Conservation (phyloP, 2,329 filamentous ascomycete genomes). For the Hysterium pulicare region DNA sequence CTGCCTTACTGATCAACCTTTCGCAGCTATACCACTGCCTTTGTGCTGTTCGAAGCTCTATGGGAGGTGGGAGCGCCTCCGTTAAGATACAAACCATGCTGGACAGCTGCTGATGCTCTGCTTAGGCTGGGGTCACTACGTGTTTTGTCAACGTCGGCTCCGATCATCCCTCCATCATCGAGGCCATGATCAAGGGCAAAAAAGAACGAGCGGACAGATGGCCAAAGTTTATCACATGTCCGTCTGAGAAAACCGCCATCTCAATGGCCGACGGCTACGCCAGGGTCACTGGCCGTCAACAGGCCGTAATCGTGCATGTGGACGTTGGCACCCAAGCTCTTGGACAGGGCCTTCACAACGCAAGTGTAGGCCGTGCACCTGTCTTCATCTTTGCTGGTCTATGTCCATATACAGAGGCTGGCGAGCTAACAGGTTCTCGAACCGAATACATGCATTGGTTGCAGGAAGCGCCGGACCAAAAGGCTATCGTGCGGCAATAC, state of each 20-base stretch:
- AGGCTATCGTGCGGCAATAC: slow-evolving; percentile 35
- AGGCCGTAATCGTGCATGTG: slow-evolving; percentile 76
- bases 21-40: slow-evolving; percentile 13
- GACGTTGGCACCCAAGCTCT: slow-evolving; percentile 75
- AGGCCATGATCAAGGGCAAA: slow-evolving; percentile 19
- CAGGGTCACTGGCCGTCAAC: slow-evolving; percentile 63
- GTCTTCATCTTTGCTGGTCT: slow-evolving; percentile 46
- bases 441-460: slow-evolving; percentile 43
- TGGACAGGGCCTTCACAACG: slow-evolving; percentile 58
- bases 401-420: slow-evolving; percentile 43
- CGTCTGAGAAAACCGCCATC: slow-evolving; percentile 16
- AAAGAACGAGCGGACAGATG: slow-evolving; percentile 12
- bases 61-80: slow-evolving; percentile 11
- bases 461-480: slow-evolving; percentile 44
- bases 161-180: slow-evolving; percentile 21
- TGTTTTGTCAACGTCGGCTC: slow-evolving; percentile 22
- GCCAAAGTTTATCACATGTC: slow-evolving; percentile 16
- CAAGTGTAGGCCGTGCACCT: slow-evolving; percentile 14
- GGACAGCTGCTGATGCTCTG: background rate
- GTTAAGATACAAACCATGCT: background rate
- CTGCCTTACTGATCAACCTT: background rate
- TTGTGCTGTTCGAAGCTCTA: slow-evolving; percentile 15
- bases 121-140: slow-evolving; percentile 9
- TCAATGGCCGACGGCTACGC: slow-evolving; percentile 55
- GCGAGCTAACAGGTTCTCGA: slow-evolving; percentile 38